phyloP scores from a whole-genome alignment of 2,329 filamentous ascomycete genomes.

The Colletotrichum phormii region DNA sequence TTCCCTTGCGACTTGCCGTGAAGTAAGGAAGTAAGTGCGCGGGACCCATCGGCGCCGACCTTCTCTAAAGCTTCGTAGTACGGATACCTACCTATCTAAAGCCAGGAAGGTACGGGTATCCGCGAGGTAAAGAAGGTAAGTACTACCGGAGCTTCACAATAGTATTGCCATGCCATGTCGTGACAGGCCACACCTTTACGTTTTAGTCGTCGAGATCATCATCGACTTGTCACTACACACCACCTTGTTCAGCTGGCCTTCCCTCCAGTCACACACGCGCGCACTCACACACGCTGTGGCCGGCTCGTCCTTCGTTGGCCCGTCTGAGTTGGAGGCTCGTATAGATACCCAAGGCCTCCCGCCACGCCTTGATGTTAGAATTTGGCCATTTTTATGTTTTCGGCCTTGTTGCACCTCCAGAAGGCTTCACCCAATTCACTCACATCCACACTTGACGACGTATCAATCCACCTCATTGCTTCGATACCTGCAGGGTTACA shows the following conservation, averaged over 20 bases:
- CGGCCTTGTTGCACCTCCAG: slow-evolving; percentile 6
- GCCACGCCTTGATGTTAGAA: not conserved
- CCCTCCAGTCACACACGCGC: slow-evolving; percentile 6
- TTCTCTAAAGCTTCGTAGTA: not conserved
- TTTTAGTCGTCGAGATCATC: slow-evolving; percentile 14
- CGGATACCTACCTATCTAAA: not conserved
- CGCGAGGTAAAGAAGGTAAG: not conserved
- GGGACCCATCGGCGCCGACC: not conserved
- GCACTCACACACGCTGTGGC: slow-evolving; percentile 7
- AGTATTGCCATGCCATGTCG: slow-evolving; percentile 20
- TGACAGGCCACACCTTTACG: not conserved
- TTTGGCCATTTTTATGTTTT: slow-evolving; percentile 7
- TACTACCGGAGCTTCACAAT: not conserved
- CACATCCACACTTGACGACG: not conserved
- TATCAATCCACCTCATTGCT: not conserved
- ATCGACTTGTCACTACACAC: slow-evolving; percentile 22
- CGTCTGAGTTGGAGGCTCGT: slow-evolving; percentile 17
- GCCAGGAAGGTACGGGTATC: not conserved
- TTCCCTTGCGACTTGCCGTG: not conserved
- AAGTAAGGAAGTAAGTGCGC: not conserved
- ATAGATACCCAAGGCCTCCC: slow-evolving; percentile 32
- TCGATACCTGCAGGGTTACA: not conserved
- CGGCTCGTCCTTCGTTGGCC: slow-evolving; percentile 19
- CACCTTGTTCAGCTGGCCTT: slow-evolving; percentile 6
- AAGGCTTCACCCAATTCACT: slow-evolving; percentile 1